A percentile compares a stretch with the other conserved stretches of the same genome.
Evolutionary conservation across 768 basidiomycete species (phyloP).

Genomic region (Erythrobasidium yunnanense): DNA sequence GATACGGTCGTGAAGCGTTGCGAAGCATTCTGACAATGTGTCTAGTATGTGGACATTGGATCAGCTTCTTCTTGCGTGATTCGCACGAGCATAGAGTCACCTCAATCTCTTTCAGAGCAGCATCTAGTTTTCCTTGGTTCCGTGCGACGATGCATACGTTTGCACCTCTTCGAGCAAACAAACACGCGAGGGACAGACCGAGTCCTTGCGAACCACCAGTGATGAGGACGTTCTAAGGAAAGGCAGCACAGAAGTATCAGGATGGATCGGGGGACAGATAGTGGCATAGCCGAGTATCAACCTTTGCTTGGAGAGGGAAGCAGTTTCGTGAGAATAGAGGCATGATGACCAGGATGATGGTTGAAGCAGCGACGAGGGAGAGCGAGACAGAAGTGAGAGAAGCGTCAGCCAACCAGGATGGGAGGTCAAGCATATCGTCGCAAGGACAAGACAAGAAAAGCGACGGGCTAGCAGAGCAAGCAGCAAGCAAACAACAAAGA

Average conservation of each 20-base stretch:
- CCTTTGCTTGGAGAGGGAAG: not conserved
- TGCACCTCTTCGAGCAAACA: constrained; percentile 60
- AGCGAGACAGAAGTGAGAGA: not conserved
- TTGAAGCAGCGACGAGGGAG: not conserved
- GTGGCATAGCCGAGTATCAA: not conserved
- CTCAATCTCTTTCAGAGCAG: constrained; percentile 56
- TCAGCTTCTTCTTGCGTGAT: not conserved
- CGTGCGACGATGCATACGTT: constrained; percentile 77
- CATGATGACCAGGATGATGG: not conserved
- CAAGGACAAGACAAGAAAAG: not conserved
- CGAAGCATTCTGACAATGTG: constrained; percentile 48
- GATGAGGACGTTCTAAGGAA: constrained; percentile 63
- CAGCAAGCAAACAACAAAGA: too few relatives aligned
- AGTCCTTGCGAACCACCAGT: constrained; percentile 76
- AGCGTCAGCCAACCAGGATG: not conserved
- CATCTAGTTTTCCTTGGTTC: constrained; percentile 54
- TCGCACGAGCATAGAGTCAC: constrained; percentile 41
- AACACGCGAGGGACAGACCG: constrained; percentile 60
- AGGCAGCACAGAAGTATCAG: not conserved
- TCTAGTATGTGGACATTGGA: constrained; percentile 41
- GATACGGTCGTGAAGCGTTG: constrained; percentile 62
- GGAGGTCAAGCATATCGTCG: not conserved
- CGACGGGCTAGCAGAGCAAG: too few relatives aligned
- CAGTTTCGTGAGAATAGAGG: not conserved
- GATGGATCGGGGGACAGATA: not conserved